phyloP scores from a whole-genome alignment of 2,329 filamentous ascomycete species.

The Penicillium sp. region DNA sequence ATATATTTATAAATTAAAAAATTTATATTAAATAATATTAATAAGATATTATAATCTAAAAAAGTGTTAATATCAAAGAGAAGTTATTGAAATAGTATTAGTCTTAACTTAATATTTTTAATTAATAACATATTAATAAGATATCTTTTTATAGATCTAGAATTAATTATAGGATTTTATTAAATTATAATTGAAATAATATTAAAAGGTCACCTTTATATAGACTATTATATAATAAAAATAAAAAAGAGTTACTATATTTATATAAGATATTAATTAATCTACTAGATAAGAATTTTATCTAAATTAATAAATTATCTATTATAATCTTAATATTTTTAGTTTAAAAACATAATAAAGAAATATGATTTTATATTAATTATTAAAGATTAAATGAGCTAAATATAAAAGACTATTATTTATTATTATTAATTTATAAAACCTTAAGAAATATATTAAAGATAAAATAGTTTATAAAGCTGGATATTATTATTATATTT shows the following conservation, averaged over 20 bases:
- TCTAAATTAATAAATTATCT: conserved; percentile 8
- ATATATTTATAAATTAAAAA: background rate
- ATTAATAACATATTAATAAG: too few species aligned
- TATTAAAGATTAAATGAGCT: conserved; percentile 5
- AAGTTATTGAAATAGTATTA: too few species aligned
- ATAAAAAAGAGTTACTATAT: background rate
- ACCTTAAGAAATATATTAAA: conserved; percentile 6
- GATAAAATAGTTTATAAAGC: conserved; percentile 8
- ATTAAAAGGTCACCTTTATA: conserved; percentile 1
- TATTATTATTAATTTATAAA: conserved; percentile 8
- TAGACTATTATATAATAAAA: background rate
- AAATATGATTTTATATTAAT: conserved; percentile 5
- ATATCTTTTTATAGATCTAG: background rate
- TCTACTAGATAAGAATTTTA: conserved; percentile 12
- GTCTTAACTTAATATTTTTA: too few species aligned
- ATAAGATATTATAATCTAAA: too few species aligned
- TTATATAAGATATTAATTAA: conserved; percentile 2
- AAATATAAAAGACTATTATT: background rate
- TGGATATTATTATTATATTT: conserved; percentile 6
- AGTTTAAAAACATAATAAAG: conserved; percentile 2
- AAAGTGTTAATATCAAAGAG: too few species aligned
- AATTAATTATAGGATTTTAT: background rate
- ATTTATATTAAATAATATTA: too few species aligned
- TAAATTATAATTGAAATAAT: background rate
- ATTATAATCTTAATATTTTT: background rate